Evolutionary conservation across 140 eudicot genomes (phyloP).

Genomic region (Anethum foeniculum): DNA sequence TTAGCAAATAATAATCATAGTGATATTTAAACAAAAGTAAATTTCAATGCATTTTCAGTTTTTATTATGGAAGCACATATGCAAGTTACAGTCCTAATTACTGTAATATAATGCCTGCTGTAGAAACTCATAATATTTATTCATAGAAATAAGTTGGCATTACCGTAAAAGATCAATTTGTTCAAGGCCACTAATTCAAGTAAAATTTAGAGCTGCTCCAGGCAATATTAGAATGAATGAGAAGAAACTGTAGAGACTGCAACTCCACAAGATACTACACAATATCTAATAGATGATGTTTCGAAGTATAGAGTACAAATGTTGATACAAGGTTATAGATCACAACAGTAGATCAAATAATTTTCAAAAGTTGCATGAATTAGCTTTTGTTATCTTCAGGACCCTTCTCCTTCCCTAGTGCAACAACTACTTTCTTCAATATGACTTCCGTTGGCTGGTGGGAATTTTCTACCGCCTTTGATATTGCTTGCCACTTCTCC

Average conservation of each 20-base stretch:
- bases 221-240: background rate
- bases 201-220: background rate
- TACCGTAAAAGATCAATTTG: background rate
- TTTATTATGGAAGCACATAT: background rate
- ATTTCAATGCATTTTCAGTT: background rate
- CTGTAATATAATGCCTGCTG: background rate
- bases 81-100: too few species aligned
- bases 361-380: background rate
- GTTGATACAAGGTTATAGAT: background rate
- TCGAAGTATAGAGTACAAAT: background rate
- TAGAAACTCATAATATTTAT: background rate
- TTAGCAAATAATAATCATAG: background rate
- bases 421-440: slow-evolving; percentile 68
- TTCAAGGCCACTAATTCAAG: background rate
- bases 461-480: slow-evolving; percentile 86
- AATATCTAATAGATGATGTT: background rate
- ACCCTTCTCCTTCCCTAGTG: slow-evolving; percentile 75
- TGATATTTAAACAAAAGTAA: too few species aligned
- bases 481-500: slow-evolving; percentile 78
- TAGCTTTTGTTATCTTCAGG: slow-evolving; percentile 50
- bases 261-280: background rate
- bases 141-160: background rate
- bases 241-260: background rate
- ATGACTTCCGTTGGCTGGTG: slow-evolving; percentile 78
- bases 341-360: background rate